These are phyloP conservation scores for Pseudogymnoascus sp. DNA, from an alignment of 2,329 filamentous ascomycete species.

Conservation along the genomic window DNA sequence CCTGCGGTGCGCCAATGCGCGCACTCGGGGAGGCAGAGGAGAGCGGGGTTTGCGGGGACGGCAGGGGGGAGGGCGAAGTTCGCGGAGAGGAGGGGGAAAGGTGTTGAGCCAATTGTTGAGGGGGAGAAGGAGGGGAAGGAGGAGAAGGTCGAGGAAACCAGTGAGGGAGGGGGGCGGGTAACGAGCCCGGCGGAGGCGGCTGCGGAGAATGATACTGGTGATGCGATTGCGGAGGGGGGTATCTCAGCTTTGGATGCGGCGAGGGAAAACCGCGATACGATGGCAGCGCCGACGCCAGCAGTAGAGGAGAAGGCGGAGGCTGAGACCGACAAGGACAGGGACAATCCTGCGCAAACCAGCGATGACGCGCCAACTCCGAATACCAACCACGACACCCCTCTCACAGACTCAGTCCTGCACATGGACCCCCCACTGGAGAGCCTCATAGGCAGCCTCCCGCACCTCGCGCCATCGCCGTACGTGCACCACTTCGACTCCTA, in stretches of 20 bases:
- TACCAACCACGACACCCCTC: constrained; percentile 15
- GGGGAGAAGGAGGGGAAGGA: constrained; percentile 23
- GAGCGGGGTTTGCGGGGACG: constrained; percentile 32
- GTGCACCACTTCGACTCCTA: constrained; percentile 97
- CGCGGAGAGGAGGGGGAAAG: constrained; percentile 50
- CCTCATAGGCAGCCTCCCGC: constrained; percentile 43
- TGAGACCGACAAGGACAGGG: constrained; percentile 7
- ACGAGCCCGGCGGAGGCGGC: too few species aligned
- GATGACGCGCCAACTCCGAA: constrained; percentile 21
- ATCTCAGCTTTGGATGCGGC: constrained; percentile 1
- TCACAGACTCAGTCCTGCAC: constrained; percentile 18
- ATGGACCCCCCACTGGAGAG: constrained; percentile 35
- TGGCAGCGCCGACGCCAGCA: not conserved
- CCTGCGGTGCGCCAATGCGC: constrained; percentile 26
- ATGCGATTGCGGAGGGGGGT: constrained; percentile 11
- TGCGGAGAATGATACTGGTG: constrained; percentile 11
- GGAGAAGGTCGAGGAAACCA: constrained; percentile 12
- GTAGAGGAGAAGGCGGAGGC: constrained; percentile 8
- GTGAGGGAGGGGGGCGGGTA: not conserved
- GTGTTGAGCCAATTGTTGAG: constrained; percentile 42
- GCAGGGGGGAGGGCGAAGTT: constrained; percentile 35
- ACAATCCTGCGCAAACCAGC: not conserved
- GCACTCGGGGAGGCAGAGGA: constrained; percentile 20
- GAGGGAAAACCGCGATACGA: constrained; percentile 8
- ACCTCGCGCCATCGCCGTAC: constrained; percentile 67